phyloP scores from a whole-genome alignment of 805 yeast species.

The Metschnikowia sp. region DNA sequence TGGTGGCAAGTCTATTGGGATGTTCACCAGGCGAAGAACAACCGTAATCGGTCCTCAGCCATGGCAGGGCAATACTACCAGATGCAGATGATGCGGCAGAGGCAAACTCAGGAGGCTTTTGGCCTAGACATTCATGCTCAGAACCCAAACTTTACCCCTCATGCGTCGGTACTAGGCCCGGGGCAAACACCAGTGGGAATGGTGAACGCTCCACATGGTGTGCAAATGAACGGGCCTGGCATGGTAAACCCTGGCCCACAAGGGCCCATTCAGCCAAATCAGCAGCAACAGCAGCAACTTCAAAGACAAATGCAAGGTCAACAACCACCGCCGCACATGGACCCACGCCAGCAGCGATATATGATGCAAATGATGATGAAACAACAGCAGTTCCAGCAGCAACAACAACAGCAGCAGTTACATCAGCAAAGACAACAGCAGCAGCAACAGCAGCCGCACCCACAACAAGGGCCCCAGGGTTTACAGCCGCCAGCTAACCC shows the following conservation, averaged over 20 bases:
- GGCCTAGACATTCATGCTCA: neutral
- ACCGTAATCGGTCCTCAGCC: slow-evolving; percentile 7
- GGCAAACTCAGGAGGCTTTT: slow-evolving; percentile 42
- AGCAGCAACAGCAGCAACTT: slow-evolving; percentile 1
- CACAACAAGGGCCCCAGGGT: slow-evolving; percentile 6
- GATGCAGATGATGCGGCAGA: slow-evolving; percentile 54
- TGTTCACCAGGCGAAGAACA: slow-evolving; percentile 74
- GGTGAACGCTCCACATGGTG: too few species aligned
- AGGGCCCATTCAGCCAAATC: neutral
- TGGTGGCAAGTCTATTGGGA: slow-evolving; percentile 99
- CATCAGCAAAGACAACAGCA: slow-evolving; percentile 20
- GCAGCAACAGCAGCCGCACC: slow-evolving; percentile 1
- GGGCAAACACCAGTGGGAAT: neutral
- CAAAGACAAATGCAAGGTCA: slow-evolving; percentile 2
- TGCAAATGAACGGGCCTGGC: neutral
- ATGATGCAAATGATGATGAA: slow-evolving; percentile 25
- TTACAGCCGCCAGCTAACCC: slow-evolving; percentile 9
- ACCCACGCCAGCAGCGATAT: slow-evolving; percentile 20
- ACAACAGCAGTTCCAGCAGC: slow-evolving; percentile 20
- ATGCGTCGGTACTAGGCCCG: neutral
- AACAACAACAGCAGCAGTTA: slow-evolving; percentile 17
- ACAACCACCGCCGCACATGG: slow-evolving; percentile 6
- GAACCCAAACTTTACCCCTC: too few species aligned
- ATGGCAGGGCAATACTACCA: slow-evolving; percentile 72
- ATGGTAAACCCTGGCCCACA: slow-evolving; percentile 2